Percentiles rank a stretch among this genome's conserved stretches.
Evolutionary conservation across 306 rosid genomes (phyloP).

Genomic region (Dicorynia guianensis): DNA sequence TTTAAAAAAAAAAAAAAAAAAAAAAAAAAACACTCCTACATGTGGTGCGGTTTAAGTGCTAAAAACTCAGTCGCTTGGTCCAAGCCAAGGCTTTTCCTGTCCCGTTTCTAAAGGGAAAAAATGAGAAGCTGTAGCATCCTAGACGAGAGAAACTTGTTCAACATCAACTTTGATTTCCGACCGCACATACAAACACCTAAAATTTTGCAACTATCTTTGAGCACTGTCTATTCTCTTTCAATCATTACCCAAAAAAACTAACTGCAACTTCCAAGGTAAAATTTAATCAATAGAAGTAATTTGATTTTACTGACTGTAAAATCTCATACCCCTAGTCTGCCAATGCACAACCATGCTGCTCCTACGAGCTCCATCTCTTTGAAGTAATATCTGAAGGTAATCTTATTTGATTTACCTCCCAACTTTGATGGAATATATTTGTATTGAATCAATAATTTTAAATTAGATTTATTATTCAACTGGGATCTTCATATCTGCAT

Average conservation of each 20-base stretch:
- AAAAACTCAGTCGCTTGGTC: constrained; percentile 42
- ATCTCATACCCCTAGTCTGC: too few relatives aligned
- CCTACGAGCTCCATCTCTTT: constrained; percentile 18
- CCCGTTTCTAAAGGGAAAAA: constrained; percentile 49
- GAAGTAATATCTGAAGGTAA: constrained; percentile 38
- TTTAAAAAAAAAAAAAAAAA: too few relatives aligned
- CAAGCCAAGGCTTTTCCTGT: constrained; percentile 28
- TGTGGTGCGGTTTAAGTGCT: not conserved
- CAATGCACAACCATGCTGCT: constrained; percentile 10
- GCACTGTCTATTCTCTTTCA: constrained; percentile 45
- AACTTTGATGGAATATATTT: not conserved
- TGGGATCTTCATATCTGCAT: not conserved
- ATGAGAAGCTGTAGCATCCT: constrained; percentile 30
- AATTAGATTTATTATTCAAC: not conserved
- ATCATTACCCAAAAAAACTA: constrained; percentile 22
- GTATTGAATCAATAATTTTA: not conserved
- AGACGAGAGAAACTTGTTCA: constrained; percentile 43
- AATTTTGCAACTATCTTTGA: constrained; percentile 43
- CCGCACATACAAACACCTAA: constrained; percentile 45
- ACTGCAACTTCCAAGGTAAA: constrained; percentile 34
- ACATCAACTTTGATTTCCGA: constrained; percentile 43
- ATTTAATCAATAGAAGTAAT: not conserved
- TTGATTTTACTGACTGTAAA: not conserved
- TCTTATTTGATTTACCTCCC: constrained; percentile 3
- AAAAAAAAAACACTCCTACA: too few relatives aligned